phyloP scores from a whole-genome alignment of 148 eudicot species.

The Rhododendron ferrugineum region DNA sequence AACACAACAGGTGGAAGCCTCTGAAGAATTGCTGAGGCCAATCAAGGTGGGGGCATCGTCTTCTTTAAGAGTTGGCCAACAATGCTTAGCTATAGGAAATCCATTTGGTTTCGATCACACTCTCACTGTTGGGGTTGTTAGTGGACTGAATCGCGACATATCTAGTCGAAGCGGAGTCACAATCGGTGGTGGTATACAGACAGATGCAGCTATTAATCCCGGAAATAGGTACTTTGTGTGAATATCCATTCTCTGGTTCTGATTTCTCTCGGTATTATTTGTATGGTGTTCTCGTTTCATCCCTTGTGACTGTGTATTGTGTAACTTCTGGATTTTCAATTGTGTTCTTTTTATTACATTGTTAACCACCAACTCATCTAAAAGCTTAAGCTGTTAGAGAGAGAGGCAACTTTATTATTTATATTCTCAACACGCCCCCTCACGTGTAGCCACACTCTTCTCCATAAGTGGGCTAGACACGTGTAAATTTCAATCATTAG shows the following conservation, averaged over 20 bases:
- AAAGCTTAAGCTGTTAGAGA: too few relatives aligned
- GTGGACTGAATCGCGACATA: constrained; percentile 94
- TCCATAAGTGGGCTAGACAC: too few relatives aligned
- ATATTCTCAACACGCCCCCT: too few relatives aligned
- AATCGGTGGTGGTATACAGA: constrained; percentile 96
- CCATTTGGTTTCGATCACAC: constrained; percentile 99
- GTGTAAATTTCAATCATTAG: too few relatives aligned
- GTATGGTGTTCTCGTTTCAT: not conserved
- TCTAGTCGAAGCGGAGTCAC: constrained; percentile 95
- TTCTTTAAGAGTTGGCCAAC: constrained; percentile 87
- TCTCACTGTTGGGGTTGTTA: constrained; percentile 91
- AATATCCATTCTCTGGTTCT: not conserved
- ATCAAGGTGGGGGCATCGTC: constrained; percentile 78
- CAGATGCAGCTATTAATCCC: constrained; percentile 99
- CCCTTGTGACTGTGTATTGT: not conserved
- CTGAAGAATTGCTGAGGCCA: constrained; percentile 73
- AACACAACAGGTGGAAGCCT: constrained; percentile 66
- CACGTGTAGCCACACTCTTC: too few relatives aligned
- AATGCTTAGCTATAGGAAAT: constrained; percentile 96
- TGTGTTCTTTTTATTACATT: not conserved
- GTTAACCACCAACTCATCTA: too few relatives aligned
- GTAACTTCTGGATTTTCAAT: not conserved
- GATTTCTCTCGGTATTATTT: not conserved
- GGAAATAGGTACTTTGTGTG: constrained; percentile 69
- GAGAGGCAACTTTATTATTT: too few relatives aligned